Base-by-base conservation (phyloP, 2,329 filamentous ascomycete genomes). In the Diaporthe helianthi region DNA sequence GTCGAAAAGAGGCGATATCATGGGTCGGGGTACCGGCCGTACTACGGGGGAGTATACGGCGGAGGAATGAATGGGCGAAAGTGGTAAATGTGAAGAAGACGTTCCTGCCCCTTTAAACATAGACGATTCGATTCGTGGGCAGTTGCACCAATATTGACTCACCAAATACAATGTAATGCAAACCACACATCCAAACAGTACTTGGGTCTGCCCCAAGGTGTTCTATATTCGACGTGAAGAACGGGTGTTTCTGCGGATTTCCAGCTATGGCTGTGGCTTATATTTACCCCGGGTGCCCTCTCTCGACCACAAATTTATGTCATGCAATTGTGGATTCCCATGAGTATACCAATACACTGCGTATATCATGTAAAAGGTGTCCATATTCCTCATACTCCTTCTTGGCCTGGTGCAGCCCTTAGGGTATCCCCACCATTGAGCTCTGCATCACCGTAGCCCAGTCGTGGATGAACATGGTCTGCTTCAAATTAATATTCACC, bases 41-140 rank as follows among this genome's bases (percentile, higher is more conserved):
- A 49, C n/a, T 63, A 49, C 24, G 44, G 44, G 29, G 58, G 44
- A 10, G 44, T 63, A 7, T 49, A 24, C 2, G 58, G 58, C 24
- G 58, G 58, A 36, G 58, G 58, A 4, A 49, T 63, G 58, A 63
- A 63, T 17, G 58, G 58, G 29, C 58, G 58, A 33, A 63, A 49
- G 29, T 63, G 58, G 58, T 63, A 63, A 15, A 8, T 26, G 29
- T 12, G 19, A 49, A 19, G 7, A 24, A 13, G 6, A 29, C 9
- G 19, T 29, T 8, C 6, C 26, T 49, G 26, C 29, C 13, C 9
- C 9, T 22, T 36, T 36, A 29, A 33, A 36, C 2, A 33, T 17
- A 49, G 19, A 61, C 19, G 19, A 46, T 8, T 46, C 7, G 8
- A 10, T 15, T 9, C 4, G 1, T 5, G 38, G 41, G 12, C 26